Base-by-base conservation (phyloP, 257 asterid genomes). In the Lycium ferocissimum region DNA sequence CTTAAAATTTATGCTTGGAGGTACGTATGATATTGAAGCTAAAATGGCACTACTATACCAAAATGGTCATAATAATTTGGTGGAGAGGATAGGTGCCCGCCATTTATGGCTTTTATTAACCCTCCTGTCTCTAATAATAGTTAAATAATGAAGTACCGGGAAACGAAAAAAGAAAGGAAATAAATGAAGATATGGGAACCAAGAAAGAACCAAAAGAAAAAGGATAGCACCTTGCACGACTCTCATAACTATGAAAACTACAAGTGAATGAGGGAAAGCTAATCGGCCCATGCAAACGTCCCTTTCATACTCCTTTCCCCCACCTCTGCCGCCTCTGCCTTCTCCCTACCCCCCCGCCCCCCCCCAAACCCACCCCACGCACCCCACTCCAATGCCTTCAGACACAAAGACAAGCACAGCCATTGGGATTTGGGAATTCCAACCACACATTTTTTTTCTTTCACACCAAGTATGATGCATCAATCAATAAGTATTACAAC, bases 181-280 rank as follows among this genome's bases (percentile, higher is more conserved):
- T 51, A 76, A 53, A 26, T 76, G 82, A 76, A 76, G 63, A 76
- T 51, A 76, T 76, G 63, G 82, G 63, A 51, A 76, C 15, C 76
- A 45, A 82, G 58, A 69, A 58, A 67, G 56, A 61, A 71, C 20
- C 15, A 73, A 65, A 51, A 13, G 40, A n/a, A 69, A 81, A 88
- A 83, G 83, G 82, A 10, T 51, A 14, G 79, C 2, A 43, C 51
- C 33, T 84, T 69, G 83, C 76, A 79, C 85, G 81, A 45, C 84
- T 83, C 86, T 89, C 87, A 84, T 94, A 94, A 94, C 72, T 93
- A 80, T 92, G 99, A 95, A 92, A 95, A 94, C 91, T 63, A 95
- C 98, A 89, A 95, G 61, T 95, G 97, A 92, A 95, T 91, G 97
- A 88, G 93, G 87, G 91, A 95, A 92, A 91, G 95, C 91, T 88